Percentiles rank a stretch among this genome's conserved stretches.
Evolutionary conservation across 202 grass and related monocot genomes (phyloP).

Genomic region (Setaria italica): DNA sequence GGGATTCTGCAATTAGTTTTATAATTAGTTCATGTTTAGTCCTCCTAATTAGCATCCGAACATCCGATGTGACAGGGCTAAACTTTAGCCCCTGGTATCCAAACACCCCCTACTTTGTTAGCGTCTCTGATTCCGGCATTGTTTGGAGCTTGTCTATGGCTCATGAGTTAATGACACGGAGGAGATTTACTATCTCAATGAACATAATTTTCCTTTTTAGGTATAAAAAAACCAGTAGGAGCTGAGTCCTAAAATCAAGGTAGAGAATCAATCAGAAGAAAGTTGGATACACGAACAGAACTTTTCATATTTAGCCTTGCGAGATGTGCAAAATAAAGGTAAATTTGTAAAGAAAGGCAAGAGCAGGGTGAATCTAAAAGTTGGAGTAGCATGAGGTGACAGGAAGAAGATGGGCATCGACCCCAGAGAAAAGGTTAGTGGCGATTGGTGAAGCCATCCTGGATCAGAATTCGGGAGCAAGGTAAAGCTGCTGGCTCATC

Average conservation of each 20-base stretch:
- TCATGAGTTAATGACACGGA: background rate
- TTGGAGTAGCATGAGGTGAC: slow-evolving; percentile 11
- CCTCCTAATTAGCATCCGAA: no score
- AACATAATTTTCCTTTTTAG: background rate
- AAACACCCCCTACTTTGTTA: background rate
- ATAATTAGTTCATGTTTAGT: no score
- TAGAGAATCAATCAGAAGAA: background rate
- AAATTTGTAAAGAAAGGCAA: slow-evolving; percentile 13
- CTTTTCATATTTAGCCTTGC: slow-evolving; percentile 24
- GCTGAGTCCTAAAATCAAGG: background rate
- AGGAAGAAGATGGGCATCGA: slow-evolving; percentile 16
- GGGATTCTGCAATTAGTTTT: no score
- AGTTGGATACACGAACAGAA: background rate
- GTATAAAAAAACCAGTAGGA: background rate
- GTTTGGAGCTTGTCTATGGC: background rate
- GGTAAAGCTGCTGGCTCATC: slow-evolving; percentile 41
- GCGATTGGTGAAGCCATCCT: slow-evolving; percentile 30
- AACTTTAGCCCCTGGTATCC: no score
- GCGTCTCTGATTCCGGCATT: background rate
- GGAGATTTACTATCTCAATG: background rate
- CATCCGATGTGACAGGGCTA: no score
- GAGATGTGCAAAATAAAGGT: slow-evolving; percentile 15
- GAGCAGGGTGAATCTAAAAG: slow-evolving; percentile 25
- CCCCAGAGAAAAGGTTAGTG: slow-evolving; percentile 21
- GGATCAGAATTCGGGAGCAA: slow-evolving; percentile 8